Evolutionary conservation across 2,329 filamentous ascomycete genomes (phyloP).

Genomic region (Aspergillus novoparasiticus): DNA sequence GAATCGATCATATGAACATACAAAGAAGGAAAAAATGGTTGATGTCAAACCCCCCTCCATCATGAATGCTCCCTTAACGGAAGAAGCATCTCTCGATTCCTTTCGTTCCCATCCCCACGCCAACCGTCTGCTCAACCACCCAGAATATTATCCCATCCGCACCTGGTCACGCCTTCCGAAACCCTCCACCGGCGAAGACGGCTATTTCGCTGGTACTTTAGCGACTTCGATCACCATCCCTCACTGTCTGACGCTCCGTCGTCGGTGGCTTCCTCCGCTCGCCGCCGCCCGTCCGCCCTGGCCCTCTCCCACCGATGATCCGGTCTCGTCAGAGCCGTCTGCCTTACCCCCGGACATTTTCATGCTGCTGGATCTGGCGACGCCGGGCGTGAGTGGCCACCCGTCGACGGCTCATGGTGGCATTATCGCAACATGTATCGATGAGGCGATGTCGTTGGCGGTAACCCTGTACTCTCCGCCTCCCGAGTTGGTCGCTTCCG

Average conservation of each 20-base stretch:
- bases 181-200: slow-evolving; percentile 44
- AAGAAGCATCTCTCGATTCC: slow-evolving; percentile 23
- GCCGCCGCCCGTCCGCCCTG: slow-evolving; percentile 28
- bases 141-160: slow-evolving; percentile 41
- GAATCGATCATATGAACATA: not conserved
- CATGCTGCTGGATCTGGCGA: slow-evolving; percentile 37
- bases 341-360: slow-evolving; percentile 40
- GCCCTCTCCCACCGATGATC: slow-evolving; percentile 22
- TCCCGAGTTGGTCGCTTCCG: slow-evolving; percentile 23
- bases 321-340: slow-evolving; percentile 20
- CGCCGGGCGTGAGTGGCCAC: slow-evolving; percentile 43
- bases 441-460: slow-evolving; percentile 48
- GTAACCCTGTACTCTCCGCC: slow-evolving; percentile 25
- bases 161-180: slow-evolving; percentile 46
- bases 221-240: slow-evolving; percentile 44
- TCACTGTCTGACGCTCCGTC: slow-evolving; percentile 42
- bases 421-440: slow-evolving; percentile 43
- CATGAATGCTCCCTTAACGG: slow-evolving; percentile 7
- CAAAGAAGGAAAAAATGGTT: not conserved
- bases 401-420: slow-evolving; percentile 45
- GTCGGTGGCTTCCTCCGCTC: slow-evolving; percentile 29
- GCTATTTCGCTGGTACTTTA: slow-evolving; percentile 45
- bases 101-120: slow-evolving; percentile 34
- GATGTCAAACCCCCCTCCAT: slow-evolving; percentile 4
- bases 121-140: slow-evolving; percentile 32